Evolutionary conservation across 2,329 filamentous ascomycete genomes (phyloP).

Genomic region (Epichloe amarillans): DNA sequence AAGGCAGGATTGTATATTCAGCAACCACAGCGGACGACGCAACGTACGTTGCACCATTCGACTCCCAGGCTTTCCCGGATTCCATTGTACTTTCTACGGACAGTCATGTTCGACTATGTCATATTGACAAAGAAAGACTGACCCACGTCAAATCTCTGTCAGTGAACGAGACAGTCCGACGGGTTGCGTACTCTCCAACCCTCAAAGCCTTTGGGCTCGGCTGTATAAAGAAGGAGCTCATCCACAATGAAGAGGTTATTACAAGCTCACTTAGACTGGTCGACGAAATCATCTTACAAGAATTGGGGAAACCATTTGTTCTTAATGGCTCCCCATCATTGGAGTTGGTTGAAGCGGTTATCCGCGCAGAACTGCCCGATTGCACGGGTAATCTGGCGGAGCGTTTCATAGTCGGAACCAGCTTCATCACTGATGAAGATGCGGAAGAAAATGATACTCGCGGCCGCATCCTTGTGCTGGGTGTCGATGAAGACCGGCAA

Average conservation of each 20-base stretch:
- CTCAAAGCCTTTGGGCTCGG: constrained; percentile 78
- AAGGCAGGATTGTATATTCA: constrained; percentile 81
- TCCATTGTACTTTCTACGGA: constrained; percentile 72
- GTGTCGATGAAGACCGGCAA: constrained; percentile 61
- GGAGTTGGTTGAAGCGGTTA: constrained; percentile 77
- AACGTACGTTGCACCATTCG: constrained; percentile 67
- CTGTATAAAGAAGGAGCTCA: constrained; percentile 63
- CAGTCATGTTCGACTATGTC: constrained; percentile 61
- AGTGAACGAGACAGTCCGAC: constrained; percentile 69
- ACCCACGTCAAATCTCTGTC: constrained; percentile 76
- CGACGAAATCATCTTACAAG: constrained; percentile 77
- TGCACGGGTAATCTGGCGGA: constrained; percentile 46
- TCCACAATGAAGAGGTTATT: constrained; percentile 59
- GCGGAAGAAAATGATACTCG: constrained; percentile 32
- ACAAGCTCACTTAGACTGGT: constrained; percentile 76
- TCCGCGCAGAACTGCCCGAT: constrained; percentile 58
- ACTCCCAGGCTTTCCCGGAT: constrained; percentile 66
- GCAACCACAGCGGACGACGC: constrained; percentile 85
- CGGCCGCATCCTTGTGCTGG: constrained; percentile 74
- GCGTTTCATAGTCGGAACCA: constrained; percentile 84
- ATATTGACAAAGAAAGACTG: constrained; percentile 70
- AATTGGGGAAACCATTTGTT: constrained; percentile 54
- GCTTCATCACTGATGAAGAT: constrained; percentile 53
- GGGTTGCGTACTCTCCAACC: constrained; percentile 70
- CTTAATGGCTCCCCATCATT: constrained; percentile 34